Base-by-base conservation (phyloP, 2,329 filamentous ascomycete species). In the Westerdykella ornata region DNA sequence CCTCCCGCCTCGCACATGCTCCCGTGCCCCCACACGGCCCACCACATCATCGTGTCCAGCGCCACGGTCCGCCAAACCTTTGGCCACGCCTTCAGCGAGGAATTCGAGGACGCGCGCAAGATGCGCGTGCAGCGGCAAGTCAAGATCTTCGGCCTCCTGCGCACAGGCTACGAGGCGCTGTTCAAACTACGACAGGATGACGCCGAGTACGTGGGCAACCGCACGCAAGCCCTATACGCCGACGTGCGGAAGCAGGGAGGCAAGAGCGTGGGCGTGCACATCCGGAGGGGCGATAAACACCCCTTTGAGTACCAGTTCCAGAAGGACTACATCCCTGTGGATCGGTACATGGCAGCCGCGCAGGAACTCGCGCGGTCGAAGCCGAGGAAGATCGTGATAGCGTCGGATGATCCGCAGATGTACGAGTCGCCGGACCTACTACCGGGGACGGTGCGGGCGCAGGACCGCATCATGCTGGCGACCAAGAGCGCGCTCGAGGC, bases 351-450 rank as follows among this genome's bases (percentile, higher is more conserved):
- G 20, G 72, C 80, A 43, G 74, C 70, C n/a, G 81, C 78, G 1
- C 68, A 71, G 28, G 71, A 74, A 20, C 48, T 67, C 9, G 8
- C 12, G 22, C 22, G 8, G 3, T 26, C 22, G 22, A 9, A 7
- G 4, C 22, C n/a, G 5, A 33, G 14, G 11, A 65, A 60, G 17
- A 63, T 86, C 30, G 63, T 94, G 1, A 60, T 94, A 18, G 85
- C 87, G 4, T 89, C 85, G 0, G 88, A 94, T 59, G 87, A 94
- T 57, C 85, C 87, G 0, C 78, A 81, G 41, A 80, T 92, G 17
- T 84, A 86, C 56, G 72, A 77, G 16, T 71, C 79, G 9, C 69
- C 76, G 1, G 85, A 88, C 54, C 75, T 90, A 43, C 65, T 66
- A 1, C 57, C 57, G 22, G 54, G 64, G 45, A 53, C 59, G 15